These are phyloP conservation scores for Raffaelea arxii DNA, from an alignment of 2,329 filamentous ascomycete genomes.

Conservation along the genomic window DNA sequence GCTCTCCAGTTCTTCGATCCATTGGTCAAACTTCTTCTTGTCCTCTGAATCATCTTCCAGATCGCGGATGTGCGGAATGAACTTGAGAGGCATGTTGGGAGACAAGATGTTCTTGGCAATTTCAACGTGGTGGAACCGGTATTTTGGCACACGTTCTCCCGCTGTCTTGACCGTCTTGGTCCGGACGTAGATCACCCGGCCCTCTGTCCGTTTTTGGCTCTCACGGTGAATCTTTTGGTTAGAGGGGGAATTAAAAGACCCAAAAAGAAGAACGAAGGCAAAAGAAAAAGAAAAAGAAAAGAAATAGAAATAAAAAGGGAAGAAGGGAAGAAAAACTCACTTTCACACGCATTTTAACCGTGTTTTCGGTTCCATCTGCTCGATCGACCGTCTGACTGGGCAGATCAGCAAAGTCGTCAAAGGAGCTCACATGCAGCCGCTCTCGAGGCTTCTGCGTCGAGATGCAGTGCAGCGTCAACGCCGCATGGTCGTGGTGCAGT, in stretches of 20 bases:
- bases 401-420: slow-evolving; percentile 38
- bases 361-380: slow-evolving; percentile 21
- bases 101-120: slow-evolving; percentile 50
- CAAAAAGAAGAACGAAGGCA: too few relatives aligned
- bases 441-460: slow-evolving; percentile 19
- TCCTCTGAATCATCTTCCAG: slow-evolving; percentile 40
- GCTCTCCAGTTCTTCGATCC: slow-evolving; percentile 47
- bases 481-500: slow-evolving; percentile 35
- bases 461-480: slow-evolving; percentile 33
- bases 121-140: slow-evolving; percentile 50
- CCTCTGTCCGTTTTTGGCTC: slow-evolving; percentile 8
- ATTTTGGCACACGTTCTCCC: slow-evolving; percentile 43
- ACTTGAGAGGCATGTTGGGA: slow-evolving; percentile 50
- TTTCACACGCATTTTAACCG: slow-evolving; percentile 43
- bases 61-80: slow-evolving; percentile 49
- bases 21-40: slow-evolving; percentile 43
- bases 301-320: too few relatives aligned
- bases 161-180: slow-evolving; percentile 39
- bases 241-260: too few relatives aligned
- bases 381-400: slow-evolving; percentile 22
- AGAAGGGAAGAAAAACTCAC: slow-evolving; percentile 19
- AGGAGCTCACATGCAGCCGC: slow-evolving; percentile 6
- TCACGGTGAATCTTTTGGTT: slow-evolving; percentile 8
- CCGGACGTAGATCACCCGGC: slow-evolving; percentile 9
- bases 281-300: too few relatives aligned